phyloP scores from a whole-genome alignment of 1,284 basidiomycete genomes.

The Melanopsichium pennsylvanicum region DNA sequence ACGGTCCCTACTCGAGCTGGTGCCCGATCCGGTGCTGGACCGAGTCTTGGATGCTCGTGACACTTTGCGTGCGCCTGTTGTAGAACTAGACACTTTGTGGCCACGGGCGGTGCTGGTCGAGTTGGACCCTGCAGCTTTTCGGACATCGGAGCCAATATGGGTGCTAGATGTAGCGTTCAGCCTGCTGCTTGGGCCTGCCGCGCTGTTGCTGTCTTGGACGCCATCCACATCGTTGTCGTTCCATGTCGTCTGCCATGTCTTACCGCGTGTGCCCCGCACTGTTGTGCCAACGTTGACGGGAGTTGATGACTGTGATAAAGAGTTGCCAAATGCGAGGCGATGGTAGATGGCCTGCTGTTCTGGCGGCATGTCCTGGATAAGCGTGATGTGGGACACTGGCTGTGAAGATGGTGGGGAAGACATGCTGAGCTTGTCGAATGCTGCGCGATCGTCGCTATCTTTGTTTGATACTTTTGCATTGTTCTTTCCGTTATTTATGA shows the following conservation, averaged over 20 bases:
- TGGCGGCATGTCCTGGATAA: constrained; percentile 34
- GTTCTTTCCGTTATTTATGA: background rate
- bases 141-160: background rate
- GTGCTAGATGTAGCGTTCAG: background rate
- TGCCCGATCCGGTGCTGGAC: background rate
- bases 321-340: constrained; percentile 27
- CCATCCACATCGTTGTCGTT: constrained; percentile 4
- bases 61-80: constrained; percentile 1
- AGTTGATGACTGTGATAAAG: background rate
- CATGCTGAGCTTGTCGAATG: constrained; percentile 13
- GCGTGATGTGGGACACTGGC: constrained; percentile 9
- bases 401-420: constrained; percentile 26
- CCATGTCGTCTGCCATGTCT: constrained; percentile 45
- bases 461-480: constrained; percentile 1
- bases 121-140: background rate
- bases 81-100: background rate
- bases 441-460: background rate
- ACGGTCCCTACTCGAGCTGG: constrained; percentile 1
- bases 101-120: constrained; percentile 7
- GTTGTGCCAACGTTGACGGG: constrained; percentile 6
- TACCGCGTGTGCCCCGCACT: constrained; percentile 20
- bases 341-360: constrained; percentile 27
- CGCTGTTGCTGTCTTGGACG: background rate
- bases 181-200: background rate
- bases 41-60: constrained; percentile 3